Conservation (phyloP, 768 basidiomycete genomes). For the Xanthoconium stramineum region DNA sequence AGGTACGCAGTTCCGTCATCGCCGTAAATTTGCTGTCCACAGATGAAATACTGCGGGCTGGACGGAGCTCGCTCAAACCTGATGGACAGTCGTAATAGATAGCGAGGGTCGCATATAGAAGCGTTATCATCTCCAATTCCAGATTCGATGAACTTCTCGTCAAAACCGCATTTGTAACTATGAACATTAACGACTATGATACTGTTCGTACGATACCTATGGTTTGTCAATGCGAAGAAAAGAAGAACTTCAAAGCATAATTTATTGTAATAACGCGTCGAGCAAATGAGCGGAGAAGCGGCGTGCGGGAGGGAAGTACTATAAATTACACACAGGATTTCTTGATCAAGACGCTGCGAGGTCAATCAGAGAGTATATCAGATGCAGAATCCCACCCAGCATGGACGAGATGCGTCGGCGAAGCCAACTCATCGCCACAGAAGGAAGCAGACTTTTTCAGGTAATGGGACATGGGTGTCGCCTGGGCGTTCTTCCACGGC, state of each 20-base stretch:
- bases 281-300: constrained; percentile 18
- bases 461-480: constrained; percentile 36
- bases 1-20: constrained; percentile 71
- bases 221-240: constrained; percentile 9
- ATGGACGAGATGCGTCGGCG: constrained; percentile 50
- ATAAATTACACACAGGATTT: constrained; percentile 26
- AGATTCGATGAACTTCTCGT: constrained; percentile 11
- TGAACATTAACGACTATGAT: constrained; percentile 30
- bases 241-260: constrained; percentile 20
- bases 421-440: constrained; percentile 34
- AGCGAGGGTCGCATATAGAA: constrained; percentile 13
- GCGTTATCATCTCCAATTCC: constrained; percentile 19
- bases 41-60: constrained; percentile 91
- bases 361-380: constrained; percentile 36
- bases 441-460: constrained; percentile 41
- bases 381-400: constrained; percentile 59
- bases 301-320: not conserved
- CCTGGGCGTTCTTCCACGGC: constrained; percentile 33
- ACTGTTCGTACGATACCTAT: constrained; percentile 27
- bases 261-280: constrained; percentile 23
- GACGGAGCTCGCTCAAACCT: constrained; percentile 82
- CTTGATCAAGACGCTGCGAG: constrained; percentile 6
- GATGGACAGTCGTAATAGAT: constrained; percentile 57
- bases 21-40: constrained; percentile 93
- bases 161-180: constrained; percentile 18